phyloP scores from a whole-genome alignment of 805 yeast species.

The Zygoascus bituminiphila region DNA sequence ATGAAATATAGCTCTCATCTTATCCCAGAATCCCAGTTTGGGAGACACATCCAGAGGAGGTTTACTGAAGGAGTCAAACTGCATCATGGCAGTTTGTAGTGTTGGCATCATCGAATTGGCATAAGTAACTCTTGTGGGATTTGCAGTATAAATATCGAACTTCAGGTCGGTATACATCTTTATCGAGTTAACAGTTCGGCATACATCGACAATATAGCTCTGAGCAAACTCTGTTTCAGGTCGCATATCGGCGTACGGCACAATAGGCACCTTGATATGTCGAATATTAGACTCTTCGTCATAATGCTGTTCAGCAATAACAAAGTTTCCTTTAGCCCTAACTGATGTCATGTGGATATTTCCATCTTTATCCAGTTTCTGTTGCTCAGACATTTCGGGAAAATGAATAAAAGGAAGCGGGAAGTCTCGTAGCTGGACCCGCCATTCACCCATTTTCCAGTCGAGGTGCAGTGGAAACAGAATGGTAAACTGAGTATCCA shows the following conservation, averaged over 20 bases:
- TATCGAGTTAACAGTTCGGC: constrained; percentile 68
- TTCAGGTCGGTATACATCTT: constrained; percentile 59
- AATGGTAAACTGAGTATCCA: constrained; percentile 57
- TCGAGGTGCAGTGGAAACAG: constrained; percentile 57
- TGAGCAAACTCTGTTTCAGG: constrained; percentile 31
- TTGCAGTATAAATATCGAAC: constrained; percentile 45
- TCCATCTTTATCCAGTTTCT: constrained; percentile 21
- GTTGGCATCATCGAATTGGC: constrained; percentile 80
- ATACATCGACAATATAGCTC: constrained; percentile 52
- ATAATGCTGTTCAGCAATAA: constrained; percentile 59
- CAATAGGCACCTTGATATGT: constrained; percentile 53
- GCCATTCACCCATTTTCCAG: constrained; percentile 48
- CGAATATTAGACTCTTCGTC: constrained; percentile 46
- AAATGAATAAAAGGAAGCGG: constrained; percentile 76
- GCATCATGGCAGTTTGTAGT: constrained; percentile 67
- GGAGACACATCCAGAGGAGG: constrained; percentile 85
- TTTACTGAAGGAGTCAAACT: constrained; percentile 75
- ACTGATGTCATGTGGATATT: not conserved
- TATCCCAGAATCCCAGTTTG: constrained; percentile 90
- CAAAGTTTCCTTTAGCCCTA: constrained; percentile 50
- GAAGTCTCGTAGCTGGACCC: constrained; percentile 73
- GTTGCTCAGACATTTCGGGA: constrained; percentile 39
- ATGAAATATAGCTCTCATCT: constrained; percentile 65
- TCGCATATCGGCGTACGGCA: constrained; percentile 29
- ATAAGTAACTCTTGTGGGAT: constrained; percentile 68